Evolutionary conservation across 2,329 filamentous ascomycete species (phyloP), one percentile per base, ranked within the genome.

Genomic region (Beauveria bassiana): DNA sequence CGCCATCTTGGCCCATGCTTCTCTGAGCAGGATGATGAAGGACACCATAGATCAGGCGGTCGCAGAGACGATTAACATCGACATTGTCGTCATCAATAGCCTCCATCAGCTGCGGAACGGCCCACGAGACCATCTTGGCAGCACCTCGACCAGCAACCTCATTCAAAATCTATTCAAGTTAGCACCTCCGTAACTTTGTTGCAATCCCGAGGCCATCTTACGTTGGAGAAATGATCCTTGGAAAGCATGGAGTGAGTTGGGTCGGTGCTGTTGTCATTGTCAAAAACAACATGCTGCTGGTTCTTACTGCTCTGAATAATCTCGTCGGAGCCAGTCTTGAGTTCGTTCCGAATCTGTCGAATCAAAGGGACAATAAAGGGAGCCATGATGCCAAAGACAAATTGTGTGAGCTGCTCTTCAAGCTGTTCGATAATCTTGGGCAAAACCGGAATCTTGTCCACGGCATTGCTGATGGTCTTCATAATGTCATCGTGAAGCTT

Each of bases 151-250:
- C 93, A 51, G 91, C 93, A 49, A 92, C 84, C 71, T 96, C 92
- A 72, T 97, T 97, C 63, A 97, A 82, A 38, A 93, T 79, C 79
- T 83, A 22, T 5, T 7, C 12, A n/a, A 40, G 28, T 62, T 67
- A 60, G 61, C 18, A 38, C 22, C 12, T 26, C 10, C 3, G 22
- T n/a, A 5, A 20, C 34, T 3, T 52, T 18, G 3, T n/a, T 18
- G n/a, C 20, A n/a, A 7, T 5, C 3, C 5, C 8, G n/a, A 43
- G 38, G 16, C 20, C 6, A n/a, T n/a, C 55, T 40, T 72, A 88
- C 80, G 70, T 96, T 96, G 65, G 88, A 90, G 74, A 97, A 97
- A 75, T 97, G 93, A 69, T 97, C 93, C 78, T 97, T 93, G 67
- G 88, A 90, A 34, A 93, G 79, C 81, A 93, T 88, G 3, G 88